Evolutionary conservation across 257 asterid genomes (phyloP).

Genomic region (Salvia hispanica): DNA sequence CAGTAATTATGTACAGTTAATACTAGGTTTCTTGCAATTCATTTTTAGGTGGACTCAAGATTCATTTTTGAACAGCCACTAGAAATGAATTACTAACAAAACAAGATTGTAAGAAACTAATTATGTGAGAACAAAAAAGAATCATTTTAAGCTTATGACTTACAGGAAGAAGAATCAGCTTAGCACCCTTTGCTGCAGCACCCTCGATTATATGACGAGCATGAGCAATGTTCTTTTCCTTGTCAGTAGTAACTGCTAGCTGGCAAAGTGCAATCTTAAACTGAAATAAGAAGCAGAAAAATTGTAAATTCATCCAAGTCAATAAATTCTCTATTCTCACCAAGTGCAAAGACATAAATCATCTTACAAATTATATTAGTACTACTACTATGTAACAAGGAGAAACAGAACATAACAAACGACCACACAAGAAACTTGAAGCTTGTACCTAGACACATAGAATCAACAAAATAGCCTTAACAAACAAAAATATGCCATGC

Average conservation of each 20-base stretch:
- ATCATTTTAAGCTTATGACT: slow-evolving; percentile 7
- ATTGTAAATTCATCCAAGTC: slow-evolving; percentile 1
- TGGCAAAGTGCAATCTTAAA: slow-evolving; percentile 89
- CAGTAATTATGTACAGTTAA: no score
- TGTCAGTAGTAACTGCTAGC: slow-evolving; percentile 64
- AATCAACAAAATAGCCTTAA: background rate
- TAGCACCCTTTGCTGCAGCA: slow-evolving; percentile 74
- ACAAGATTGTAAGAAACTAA: slow-evolving; percentile 1
- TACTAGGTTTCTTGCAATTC: no score
- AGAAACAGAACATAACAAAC: background rate
- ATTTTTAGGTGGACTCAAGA: no score
- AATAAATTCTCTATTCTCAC: background rate
- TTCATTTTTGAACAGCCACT: slow-evolving; percentile 17
- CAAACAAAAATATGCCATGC: background rate
- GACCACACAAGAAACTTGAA: background rate
- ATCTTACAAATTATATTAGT: background rate
- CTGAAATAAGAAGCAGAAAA: slow-evolving; percentile 45
- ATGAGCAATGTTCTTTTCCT: slow-evolving; percentile 65
- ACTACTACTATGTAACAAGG: background rate
- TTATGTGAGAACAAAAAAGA: slow-evolving; percentile 10
- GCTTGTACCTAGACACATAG: background rate
- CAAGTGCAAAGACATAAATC: background rate
- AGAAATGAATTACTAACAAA: background rate
- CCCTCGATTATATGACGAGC: slow-evolving; percentile 64
- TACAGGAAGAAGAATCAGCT: slow-evolving; percentile 83